Percentiles rank a stretch among this genome's conserved stretches.
Evolutionary conservation across 805 yeast species (phyloP).

Genomic region (Yarrowia sp.): DNA sequence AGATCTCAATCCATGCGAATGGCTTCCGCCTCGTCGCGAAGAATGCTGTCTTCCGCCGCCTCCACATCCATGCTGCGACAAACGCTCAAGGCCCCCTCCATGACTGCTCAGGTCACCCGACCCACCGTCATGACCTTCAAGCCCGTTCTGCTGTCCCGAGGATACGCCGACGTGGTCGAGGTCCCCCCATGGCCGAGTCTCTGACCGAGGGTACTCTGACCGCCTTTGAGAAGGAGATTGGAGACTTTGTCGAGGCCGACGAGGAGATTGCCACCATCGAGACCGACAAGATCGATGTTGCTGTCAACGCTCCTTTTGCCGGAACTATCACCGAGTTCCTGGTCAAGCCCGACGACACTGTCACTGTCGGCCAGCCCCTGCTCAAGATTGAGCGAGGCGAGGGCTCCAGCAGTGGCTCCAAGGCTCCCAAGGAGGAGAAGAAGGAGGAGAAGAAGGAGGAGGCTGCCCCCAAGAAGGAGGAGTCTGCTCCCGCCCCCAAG

Average conservation of each 20-base stretch:
- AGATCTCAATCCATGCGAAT: constrained; percentile 19
- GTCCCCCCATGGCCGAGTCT: constrained; percentile 99
- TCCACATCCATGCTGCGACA: constrained; percentile 21
- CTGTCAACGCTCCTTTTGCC: constrained; percentile 88
- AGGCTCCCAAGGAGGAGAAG: constrained; percentile 33
- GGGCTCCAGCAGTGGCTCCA: constrained; percentile 52
- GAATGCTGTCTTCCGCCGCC: constrained; percentile 18
- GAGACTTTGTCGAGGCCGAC: constrained; percentile 81
- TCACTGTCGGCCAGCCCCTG: constrained; percentile 91
- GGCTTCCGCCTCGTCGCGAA: constrained; percentile 22
- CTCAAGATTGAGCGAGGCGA: constrained; percentile 77
- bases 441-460: constrained; percentile 35
- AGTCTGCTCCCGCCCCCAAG: constrained; percentile 26
- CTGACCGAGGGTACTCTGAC: constrained; percentile 93
- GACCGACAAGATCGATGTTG: constrained; percentile 97
- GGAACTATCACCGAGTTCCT: constrained; percentile 86
- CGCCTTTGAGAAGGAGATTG: constrained; percentile 57
- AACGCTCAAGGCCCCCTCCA: constrained; percentile 19
- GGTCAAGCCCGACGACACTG: constrained; percentile 85
- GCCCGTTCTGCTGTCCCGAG: constrained; percentile 21
- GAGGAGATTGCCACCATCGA: constrained; percentile 95
- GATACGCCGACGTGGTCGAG: constrained; percentile 53
- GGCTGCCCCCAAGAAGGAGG: constrained; percentile 35
- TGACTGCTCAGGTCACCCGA: constrained; percentile 13
- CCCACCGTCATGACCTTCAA: constrained; percentile 25